Percentiles rank a stretch among this genome's conserved stretches.
These are phyloP conservation scores for Populus ilicifolia DNA, from an alignment of 345 rosid species.

Conservation along the genomic window DNA sequence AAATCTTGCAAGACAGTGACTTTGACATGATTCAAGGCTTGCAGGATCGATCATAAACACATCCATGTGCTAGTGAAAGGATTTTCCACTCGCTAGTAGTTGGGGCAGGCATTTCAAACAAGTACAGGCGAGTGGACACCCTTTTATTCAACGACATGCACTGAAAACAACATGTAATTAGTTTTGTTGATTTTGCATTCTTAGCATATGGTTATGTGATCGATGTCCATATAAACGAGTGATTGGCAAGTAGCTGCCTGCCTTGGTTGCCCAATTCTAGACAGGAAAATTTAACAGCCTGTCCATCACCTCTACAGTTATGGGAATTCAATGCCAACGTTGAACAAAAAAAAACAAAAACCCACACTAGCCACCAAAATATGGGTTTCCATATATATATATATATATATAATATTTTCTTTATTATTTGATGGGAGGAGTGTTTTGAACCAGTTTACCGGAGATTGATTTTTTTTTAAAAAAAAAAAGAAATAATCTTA, in stretches of 20 bases:
- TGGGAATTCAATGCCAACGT: not conserved
- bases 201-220: not conserved
- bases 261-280: not conserved
- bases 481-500: no score
- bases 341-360: not conserved
- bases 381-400: no score
- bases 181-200: not conserved
- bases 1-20: not conserved
- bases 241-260: not conserved
- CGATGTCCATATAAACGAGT: not conserved
- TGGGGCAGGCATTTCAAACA: not conserved
- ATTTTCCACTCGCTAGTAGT: not conserved
- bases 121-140: not conserved
- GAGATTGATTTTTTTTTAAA: no score
- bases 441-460: no score
- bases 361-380: no score
- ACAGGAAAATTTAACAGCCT: not conserved
- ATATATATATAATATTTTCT: no score
- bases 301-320: not conserved
- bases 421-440: no score
- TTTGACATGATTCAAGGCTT: not conserved
- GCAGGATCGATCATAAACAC: not conserved
- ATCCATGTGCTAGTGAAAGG: constrained; percentile 5
- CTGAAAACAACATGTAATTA: not conserved
- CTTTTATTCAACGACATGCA: not conserved